These are phyloP conservation scores for Alternaria consortialis DNA, from an alignment of 2,329 filamentous ascomycete genomes.

Conservation along the genomic window DNA sequence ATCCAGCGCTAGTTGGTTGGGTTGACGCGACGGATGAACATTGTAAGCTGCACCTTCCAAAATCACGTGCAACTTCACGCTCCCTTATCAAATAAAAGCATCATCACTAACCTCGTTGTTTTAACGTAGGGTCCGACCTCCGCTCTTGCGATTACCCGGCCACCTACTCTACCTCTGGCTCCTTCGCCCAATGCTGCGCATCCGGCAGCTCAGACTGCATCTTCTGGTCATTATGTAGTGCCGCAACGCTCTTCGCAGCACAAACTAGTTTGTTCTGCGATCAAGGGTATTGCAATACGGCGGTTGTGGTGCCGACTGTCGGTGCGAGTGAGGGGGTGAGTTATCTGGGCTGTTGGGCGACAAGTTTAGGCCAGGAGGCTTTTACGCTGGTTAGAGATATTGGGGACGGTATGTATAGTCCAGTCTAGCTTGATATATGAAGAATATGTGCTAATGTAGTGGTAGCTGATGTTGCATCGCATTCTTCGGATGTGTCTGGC, in stretches of 20 bases:
- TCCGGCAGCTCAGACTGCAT: slow-evolving; percentile 17
- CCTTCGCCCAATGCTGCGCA: slow-evolving; percentile 35
- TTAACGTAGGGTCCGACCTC: slow-evolving; percentile 26
- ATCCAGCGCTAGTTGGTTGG: slow-evolving; percentile 34
- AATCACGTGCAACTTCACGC: too few species aligned
- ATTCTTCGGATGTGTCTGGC: not conserved
- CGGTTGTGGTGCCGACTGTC: slow-evolving; percentile 27
- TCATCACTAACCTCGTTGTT: too few species aligned
- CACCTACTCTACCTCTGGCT: slow-evolving; percentile 29
- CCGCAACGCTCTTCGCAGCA: slow-evolving; percentile 26
- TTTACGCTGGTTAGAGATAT: not conserved
- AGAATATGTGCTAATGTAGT: not conserved
- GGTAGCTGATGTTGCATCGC: not conserved
- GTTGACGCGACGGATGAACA: slow-evolving; percentile 25
- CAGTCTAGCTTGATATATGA: not conserved
- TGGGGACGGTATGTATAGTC: not conserved
- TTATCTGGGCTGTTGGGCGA: slow-evolving; percentile 37
- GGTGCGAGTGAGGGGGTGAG: slow-evolving; percentile 28
- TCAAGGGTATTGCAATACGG: slow-evolving; percentile 36
- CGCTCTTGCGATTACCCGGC: slow-evolving; percentile 37
- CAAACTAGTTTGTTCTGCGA: slow-evolving; percentile 35
- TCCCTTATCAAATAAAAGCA: too few species aligned
- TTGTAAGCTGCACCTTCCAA: slow-evolving; percentile 19
- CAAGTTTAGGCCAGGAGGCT: slow-evolving; percentile 23
- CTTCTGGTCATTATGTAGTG: slow-evolving; percentile 36